Base-by-base conservation (phyloP, 352 stramenopile species). In the Blastocystis sp. region DNA sequence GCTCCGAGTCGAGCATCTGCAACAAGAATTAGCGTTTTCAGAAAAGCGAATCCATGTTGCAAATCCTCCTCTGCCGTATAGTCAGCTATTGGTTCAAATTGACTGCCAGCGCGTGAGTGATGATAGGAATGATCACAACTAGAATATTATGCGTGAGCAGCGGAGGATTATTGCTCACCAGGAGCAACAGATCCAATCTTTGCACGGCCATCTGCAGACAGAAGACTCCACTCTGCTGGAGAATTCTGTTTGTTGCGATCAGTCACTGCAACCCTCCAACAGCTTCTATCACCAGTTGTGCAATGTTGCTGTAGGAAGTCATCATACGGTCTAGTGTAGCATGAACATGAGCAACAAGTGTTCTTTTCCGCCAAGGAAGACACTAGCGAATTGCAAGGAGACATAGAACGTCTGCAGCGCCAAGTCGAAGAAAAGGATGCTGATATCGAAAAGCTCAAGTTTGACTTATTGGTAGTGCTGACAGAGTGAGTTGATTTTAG, bases 381-480 rank as follows among this genome's bases (percentile, higher is more conserved):
- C 18, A 45, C n/a, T 18, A 78, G 30, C 0, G 66, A 78, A 2
- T 16, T 59, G 50, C 50, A 59, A 3, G 50, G 34, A 6, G 66
- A 78, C 34, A 45, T 39, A 26, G 73, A 85, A 34, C 45, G 63
- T 18, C 47, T 90, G 20, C 63, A 78, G 47, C n/a, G 70, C 47
- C 73, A 91, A 64, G 62, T 91, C 6, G 54, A 90, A 5, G 92
- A 95, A 75, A 56, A 95, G 55, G 91, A 91, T 18, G 90, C 92
- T 11, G 93, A 95, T 39, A 94, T 94, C 34, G 93, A 95, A 41
- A 91, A 93, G 41, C 91, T 95, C 20, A 94, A 92, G 62, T 95
- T 95, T 63, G 93, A 95, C 68, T 92, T 95, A 88, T 78, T 34
- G 43, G 39, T 53, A 13, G 54, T 56, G 30, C 50, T 26, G 24